Percentiles rank a stretch among this genome's conserved stretches.
phyloP scores from a whole-genome alignment of 495 filamentous ascomycete species.

The Aspergillus asperescens region DNA sequence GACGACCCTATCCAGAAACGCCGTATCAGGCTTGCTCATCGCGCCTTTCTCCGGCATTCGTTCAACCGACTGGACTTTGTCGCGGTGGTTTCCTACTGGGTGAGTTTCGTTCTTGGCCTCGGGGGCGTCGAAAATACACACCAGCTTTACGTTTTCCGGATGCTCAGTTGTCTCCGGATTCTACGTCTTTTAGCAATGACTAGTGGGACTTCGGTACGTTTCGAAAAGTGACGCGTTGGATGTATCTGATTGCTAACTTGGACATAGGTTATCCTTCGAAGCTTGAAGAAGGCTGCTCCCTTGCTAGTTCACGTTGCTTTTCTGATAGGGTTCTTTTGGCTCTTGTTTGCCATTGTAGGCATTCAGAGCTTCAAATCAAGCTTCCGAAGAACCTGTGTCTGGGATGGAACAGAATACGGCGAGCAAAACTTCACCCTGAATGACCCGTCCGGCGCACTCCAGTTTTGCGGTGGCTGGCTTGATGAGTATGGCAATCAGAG shows the following conservation, averaged over 20 bases:
- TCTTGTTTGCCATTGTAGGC: slow-evolving; percentile 93
- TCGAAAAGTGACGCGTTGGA: background rate
- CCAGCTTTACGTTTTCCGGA: slow-evolving; percentile 86
- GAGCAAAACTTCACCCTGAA: slow-evolving; percentile 37
- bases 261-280: slow-evolving; percentile 75
- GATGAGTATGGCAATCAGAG: slow-evolving; percentile 46
- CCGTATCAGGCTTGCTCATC: slow-evolving; percentile 75
- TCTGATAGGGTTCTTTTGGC: slow-evolving; percentile 97
- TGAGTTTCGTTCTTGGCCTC: slow-evolving; percentile 68
- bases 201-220: slow-evolving; percentile 74
- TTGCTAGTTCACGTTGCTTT: slow-evolving; percentile 93
- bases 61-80: slow-evolving; percentile 96
- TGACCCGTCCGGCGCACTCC: slow-evolving; percentile 50
- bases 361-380: slow-evolving; percentile 98
- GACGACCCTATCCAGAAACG: slow-evolving; percentile 73
- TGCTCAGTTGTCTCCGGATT: slow-evolving; percentile 92
- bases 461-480: slow-evolving; percentile 84
- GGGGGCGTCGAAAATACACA: slow-evolving; percentile 58
- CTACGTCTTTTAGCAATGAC: slow-evolving; percentile 83
- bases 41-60: slow-evolving; percentile 88
- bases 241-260: background rate
- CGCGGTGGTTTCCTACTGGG: slow-evolving; percentile 94
- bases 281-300: slow-evolving; percentile 91
- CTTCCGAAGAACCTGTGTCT: slow-evolving; percentile 79
- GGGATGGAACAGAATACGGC: slow-evolving; percentile 54